Base-by-base conservation (phyloP, 1,139 yeast species). In the Yamadazyma pseudoaaseri region DNA sequence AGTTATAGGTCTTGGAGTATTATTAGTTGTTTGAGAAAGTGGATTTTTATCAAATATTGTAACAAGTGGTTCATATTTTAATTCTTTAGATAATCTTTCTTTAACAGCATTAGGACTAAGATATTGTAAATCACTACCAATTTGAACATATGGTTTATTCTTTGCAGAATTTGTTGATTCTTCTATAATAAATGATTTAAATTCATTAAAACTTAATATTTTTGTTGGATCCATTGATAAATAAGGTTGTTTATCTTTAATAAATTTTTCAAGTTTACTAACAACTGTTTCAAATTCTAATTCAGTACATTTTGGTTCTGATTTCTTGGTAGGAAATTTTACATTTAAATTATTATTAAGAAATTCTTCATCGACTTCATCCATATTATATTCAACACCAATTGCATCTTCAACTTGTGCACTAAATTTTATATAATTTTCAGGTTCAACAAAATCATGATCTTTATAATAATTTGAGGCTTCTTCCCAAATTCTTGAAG, bases 321-420 rank as follows among this genome's bases (percentile, higher is more conserved):
- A 37, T 24, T 46, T 47, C 28, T 46, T 43, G 3, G 37, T 52
- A 22, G 62, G 64, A 27, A 52, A 54, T 6, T 56, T 49, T 27
- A 62, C 62, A 43, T 76, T 75, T 33, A 68, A 42, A 20, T 61
- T 54, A 8, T 64, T 54, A 2, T 54, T 56, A 34, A 86, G 59
- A 54, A 84, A 90, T 39, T 60, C 74, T 27, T 81, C 95, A 59
- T 92, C 99, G 8, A 52, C 70, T 57, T 92, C 98, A 60, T 94
- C 98, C 85, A 94, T 79, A 58, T 83, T 83, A 59, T 89, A 92
- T 23, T 81, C 80, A 34, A 85, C 80, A 1, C 97, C 97, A 14
- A 81, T 72, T 16, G 95, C 84, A 54, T 92, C 97, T 54, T 94
- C 98, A 12, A 92, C 95, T 0, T 97, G 92, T 3, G 96, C 95